Evolutionary conservation across 2,329 filamentous ascomycete genomes (phyloP), one percentile per base, ranked within the genome.

Genomic region (Ambrosiella cleistominuta): DNA sequence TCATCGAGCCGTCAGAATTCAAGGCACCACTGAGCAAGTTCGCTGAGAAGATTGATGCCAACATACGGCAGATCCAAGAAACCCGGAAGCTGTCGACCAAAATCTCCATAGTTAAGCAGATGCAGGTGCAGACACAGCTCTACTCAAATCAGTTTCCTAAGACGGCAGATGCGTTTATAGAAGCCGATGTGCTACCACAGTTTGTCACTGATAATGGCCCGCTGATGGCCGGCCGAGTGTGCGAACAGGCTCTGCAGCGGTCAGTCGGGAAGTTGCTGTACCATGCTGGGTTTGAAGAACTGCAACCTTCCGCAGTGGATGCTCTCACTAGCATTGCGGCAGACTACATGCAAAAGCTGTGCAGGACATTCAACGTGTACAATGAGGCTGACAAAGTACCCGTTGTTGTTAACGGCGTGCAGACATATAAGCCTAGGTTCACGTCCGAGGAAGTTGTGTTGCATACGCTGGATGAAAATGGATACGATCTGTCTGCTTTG

Each of bases 131-230:
- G 69, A 88, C 89, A 56, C 93, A 96, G 79, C 87, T 88, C 67
- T 98, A 98, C 68, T 86, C 90, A 66, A 98, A 98, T 66, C 93
- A 98, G 69, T 98, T 98, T 65, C 89, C 91, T 63, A 96, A 95
- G 71, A 95, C 95, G 67, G 88, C 95, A 62, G 85, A 91, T 66
- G 87, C 88, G 0, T 96, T 98, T 62, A 72, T 84, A 15, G 93
- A 98, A 70, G 77, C 80, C 47, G 93, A 97, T 66, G 82, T 93
- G 56, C 84, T 89, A 55, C 81, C 89, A n/a, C 85, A 93, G 66
- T 91, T 96, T 58, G 82, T 93, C 57, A 87, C 87, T 42, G 90
- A 95, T 64, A 83, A 91, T 61, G 88, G 91, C 0, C 85, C 93
- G 7, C 80, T 96, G 42, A 91, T 97, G 77, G 85, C 88, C 12